Percentiles rank a stretch among this genome's conserved stretches.
Conservation (phyloP, 1,139 yeast genomes). For the Hemisphaericaspora xylofermentans region DNA sequence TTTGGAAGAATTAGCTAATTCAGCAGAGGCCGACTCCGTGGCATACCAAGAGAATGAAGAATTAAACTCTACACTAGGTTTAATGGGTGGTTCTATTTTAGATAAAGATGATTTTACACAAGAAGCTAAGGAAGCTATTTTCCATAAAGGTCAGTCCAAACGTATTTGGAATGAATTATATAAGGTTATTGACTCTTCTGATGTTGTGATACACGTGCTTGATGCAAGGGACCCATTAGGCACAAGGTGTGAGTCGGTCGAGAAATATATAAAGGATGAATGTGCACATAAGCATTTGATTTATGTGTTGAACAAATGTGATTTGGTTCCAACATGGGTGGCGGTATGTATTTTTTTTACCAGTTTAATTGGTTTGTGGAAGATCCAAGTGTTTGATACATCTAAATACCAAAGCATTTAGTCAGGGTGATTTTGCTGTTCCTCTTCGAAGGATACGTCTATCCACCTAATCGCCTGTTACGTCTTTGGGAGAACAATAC, state of each 20-base stretch:
- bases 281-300: slow-evolving; percentile 96
- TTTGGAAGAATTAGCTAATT: slow-evolving; percentile 75
- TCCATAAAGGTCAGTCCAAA: slow-evolving; percentile 95
- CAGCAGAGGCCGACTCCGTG: slow-evolving; percentile 58
- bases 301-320: slow-evolving; percentile 94
- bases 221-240: slow-evolving; percentile 98
- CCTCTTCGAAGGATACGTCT: slow-evolving; percentile 23
- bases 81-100: slow-evolving; percentile 68
- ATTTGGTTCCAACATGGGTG: slow-evolving; percentile 98
- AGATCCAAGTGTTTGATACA: not conserved
- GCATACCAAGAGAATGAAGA: slow-evolving; percentile 73
- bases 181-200: slow-evolving; percentile 94
- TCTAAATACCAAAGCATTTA: slow-evolving; percentile 52
- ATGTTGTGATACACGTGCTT: slow-evolving; percentile 91
- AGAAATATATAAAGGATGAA: slow-evolving; percentile 87
- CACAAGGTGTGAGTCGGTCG: slow-evolving; percentile 90
- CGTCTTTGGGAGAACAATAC: slow-evolving; percentile 19
- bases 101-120: slow-evolving; percentile 80
- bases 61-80: slow-evolving; percentile 69
- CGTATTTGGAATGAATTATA: slow-evolving; percentile 98
- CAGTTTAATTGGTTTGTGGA: not conserved
- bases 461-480: slow-evolving; percentile 17
- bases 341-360: slow-evolving; percentile 71
- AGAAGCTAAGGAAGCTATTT: slow-evolving; percentile 93
- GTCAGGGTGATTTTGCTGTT: slow-evolving; percentile 64